Percentiles rank a stretch among this genome's conserved stretches.
Conservation (phyloP, 2,329 filamentous ascomycete species). For the Canariomyces notabilis region DNA sequence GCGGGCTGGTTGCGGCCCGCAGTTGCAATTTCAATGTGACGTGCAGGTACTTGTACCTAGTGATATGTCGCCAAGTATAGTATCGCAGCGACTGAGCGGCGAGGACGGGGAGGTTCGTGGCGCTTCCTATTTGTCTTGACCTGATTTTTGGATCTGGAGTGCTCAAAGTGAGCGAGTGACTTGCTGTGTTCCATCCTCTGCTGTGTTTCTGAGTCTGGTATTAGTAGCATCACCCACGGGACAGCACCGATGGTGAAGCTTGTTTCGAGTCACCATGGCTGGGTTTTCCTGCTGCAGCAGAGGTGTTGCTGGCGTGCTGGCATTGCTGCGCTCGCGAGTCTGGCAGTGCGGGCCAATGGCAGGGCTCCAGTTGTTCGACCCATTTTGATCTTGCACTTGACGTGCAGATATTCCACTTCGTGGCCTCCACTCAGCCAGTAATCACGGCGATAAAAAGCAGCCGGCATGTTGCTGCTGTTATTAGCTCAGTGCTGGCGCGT, state of each 20-base stretch:
- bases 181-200: background rate
- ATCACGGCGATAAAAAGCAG: slow-evolving; percentile 7
- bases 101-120: too few relatives aligned
- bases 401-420: slow-evolving; percentile 19
- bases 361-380: slow-evolving; percentile 20
- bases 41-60: too few relatives aligned
- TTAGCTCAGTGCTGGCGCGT: slow-evolving; percentile 9
- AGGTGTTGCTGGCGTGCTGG: slow-evolving; percentile 8
- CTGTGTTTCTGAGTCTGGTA: background rate
- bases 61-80: too few relatives aligned
- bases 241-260: background rate
- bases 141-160: background rate
- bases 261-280: slow-evolving; percentile 9
- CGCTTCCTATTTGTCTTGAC: too few relatives aligned
- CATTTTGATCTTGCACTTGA: slow-evolving; percentile 8
- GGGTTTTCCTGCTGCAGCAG: background rate
- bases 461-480: slow-evolving; percentile 14
- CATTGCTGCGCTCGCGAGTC: slow-evolving; percentile 2
- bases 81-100: too few relatives aligned
- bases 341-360: slow-evolving; percentile 15
- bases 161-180: slow-evolving; percentile 2
- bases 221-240: background rate
- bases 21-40: background rate
- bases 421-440: slow-evolving; percentile 20
- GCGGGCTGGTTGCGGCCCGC: background rate